Base-by-base conservation (phyloP, 2,329 filamentous ascomycete genomes). In the Lecanosticta acicola region DNA sequence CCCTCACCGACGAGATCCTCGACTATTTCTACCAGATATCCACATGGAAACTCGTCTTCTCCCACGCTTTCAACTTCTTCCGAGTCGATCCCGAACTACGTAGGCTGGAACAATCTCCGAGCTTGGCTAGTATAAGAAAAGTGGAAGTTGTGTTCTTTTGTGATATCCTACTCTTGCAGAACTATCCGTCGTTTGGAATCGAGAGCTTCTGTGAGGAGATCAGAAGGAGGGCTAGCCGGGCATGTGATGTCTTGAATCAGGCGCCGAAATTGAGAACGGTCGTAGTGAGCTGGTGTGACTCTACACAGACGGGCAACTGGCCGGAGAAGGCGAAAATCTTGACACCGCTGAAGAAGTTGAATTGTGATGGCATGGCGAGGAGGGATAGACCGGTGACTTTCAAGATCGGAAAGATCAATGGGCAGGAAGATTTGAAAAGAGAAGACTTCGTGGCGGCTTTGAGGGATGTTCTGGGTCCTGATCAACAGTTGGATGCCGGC, bases 61-160 rank as follows among this genome's bases (percentile, higher is more conserved):
- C 52, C 40, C 64, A 66, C 39, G 61, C 63, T 36, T 66, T 66
- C 55, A 65, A 65, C 43, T 66, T 64, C 56, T 65, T 64, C 44
- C 60, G 63, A 36, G 52, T 60, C 18, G 63, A 66, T 46, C 60
- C 62, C 3, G 52, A 62, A 10, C 53, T 65, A 3, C 43, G 48
- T n/a, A 49, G 55, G 7, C 50, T 65, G 9, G 59, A 59, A 14
- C 41, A 43, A 3, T 54, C 48, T 14, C 42, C 50, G 9, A 43
- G 43, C 3, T 53, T 65, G 3, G 16, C 34, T 10, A 41, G 45
- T n/a, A 55, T 66, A 2, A 46, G 56, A 20, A 61, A 58, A 11
- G 53, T 65, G 5, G 62, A 66, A 39, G 39, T 66, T 14, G 57
- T 64, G 14, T 62, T 66, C 52, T 64, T 63, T 44, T 61, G 58